Evolutionary conservation across 2,329 filamentous ascomycete genomes (phyloP).

Genomic region (Salinomyces thailandicus): DNA sequence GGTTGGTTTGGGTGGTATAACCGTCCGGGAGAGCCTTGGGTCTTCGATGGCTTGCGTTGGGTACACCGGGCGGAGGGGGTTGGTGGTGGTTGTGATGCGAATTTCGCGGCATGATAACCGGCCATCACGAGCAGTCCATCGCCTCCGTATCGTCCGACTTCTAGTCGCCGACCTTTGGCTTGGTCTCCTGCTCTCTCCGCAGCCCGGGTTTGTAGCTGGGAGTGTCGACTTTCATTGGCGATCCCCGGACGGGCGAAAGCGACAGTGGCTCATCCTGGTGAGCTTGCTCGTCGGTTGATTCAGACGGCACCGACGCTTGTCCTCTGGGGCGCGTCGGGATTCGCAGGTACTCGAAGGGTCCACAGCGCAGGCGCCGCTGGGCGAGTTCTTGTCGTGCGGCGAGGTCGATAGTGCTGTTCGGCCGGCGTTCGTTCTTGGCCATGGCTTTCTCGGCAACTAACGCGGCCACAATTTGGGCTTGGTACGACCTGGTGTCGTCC

Average conservation of each 20-base stretch:
- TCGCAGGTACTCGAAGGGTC: background rate
- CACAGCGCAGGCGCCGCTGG: background rate
- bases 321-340: background rate
- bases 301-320: background rate
- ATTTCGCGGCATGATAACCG: no score
- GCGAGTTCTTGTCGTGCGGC: background rate
- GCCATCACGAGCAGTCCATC: background rate
- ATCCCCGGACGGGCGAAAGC: no score
- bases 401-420: background rate
- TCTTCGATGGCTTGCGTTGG: no score
- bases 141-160: background rate
- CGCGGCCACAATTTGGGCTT: background rate
- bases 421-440: background rate
- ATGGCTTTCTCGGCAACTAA: background rate
- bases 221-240: constrained; percentile 1
- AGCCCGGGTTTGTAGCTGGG: background rate
- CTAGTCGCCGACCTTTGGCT: background rate
- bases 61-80: no score
- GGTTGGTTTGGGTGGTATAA: no score
- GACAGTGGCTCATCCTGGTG: background rate
- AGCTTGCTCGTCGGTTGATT: background rate
- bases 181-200: background rate
- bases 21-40: no score
- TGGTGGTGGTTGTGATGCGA: no score
- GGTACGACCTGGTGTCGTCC: background rate